phyloP scores from a whole-genome alignment of 192 early-diverging fungal genomes.

The Gonapodya sp. region DNA sequence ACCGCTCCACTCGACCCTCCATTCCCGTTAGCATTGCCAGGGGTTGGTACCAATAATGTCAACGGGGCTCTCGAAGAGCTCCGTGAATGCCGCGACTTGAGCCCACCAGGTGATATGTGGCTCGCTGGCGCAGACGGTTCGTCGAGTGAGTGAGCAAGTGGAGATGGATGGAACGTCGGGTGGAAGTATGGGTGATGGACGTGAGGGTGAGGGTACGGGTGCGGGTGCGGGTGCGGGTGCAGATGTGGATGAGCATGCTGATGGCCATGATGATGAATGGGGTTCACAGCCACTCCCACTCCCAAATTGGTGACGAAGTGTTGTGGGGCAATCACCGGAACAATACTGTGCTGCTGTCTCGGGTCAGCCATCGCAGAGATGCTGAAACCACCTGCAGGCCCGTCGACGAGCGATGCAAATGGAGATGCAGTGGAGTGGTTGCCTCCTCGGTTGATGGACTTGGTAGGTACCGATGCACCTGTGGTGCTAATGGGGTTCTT shows the following conservation, averaged over 20 bases:
- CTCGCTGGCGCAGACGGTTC: neutral
- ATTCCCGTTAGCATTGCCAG: neutral
- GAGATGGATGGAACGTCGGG: neutral
- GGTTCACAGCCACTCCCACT: neutral
- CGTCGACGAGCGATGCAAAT: too few relatives aligned
- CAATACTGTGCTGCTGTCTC: too few relatives aligned
- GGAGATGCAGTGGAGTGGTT: too few relatives aligned
- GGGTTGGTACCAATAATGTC: neutral
- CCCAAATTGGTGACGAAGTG: too few relatives aligned
- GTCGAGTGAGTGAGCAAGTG: neutral
- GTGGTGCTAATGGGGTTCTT: neutral
- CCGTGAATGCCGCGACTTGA: neutral
- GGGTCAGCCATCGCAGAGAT: too few relatives aligned
- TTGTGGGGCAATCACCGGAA: too few relatives aligned
- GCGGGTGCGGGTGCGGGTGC: neutral
- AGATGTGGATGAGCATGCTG: neutral
- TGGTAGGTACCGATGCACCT: neutral
- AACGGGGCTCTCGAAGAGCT: neutral
- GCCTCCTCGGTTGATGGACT: too few relatives aligned
- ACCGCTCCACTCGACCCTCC: too few relatives aligned
- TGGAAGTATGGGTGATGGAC: neutral
- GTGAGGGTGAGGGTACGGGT: neutral
- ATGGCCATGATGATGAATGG: neutral
- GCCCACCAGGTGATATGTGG: neutral
- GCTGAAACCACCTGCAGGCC: too few relatives aligned